Conservation (phyloP, 2,329 filamentous ascomycete genomes). For the Lanzia echinophila region DNA sequence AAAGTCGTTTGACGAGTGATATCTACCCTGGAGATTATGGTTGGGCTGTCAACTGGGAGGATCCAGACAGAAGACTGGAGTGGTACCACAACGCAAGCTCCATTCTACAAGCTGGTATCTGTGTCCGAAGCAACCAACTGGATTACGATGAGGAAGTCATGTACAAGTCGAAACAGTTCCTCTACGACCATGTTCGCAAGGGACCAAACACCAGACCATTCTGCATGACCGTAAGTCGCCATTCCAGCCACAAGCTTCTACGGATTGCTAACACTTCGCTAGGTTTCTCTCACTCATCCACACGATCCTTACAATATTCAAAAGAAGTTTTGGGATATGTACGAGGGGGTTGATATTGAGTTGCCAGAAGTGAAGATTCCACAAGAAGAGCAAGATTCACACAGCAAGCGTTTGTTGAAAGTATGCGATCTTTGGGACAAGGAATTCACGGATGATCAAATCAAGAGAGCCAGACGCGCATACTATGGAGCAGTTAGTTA, state of each 20-base stretch:
- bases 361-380: slow-evolving; percentile 72
- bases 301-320: slow-evolving; percentile 95
- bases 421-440: slow-evolving; percentile 83
- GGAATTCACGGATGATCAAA: slow-evolving; percentile 76
- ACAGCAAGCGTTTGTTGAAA: slow-evolving; percentile 80
- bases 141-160: slow-evolving; percentile 97
- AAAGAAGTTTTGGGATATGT: slow-evolving; percentile 86
- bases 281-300: slow-evolving; percentile 80
- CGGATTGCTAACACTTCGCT: neutral
- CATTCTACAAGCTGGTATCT: slow-evolving; percentile 81
- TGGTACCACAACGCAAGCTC: slow-evolving; percentile 97
- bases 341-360: slow-evolving; percentile 81
- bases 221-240: slow-evolving; percentile 56
- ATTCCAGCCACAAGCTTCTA: neutral
- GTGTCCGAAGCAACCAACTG: slow-evolving; percentile 86
- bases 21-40: slow-evolving; percentile 94
- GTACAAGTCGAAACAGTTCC: slow-evolving; percentile 70
- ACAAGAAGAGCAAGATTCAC: slow-evolving; percentile 75
- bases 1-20: slow-evolving; percentile 86
- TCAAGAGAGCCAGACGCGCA: slow-evolving; percentile 76
- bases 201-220: slow-evolving; percentile 70
- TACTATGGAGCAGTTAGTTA: slow-evolving; percentile 94
- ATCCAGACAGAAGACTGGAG: slow-evolving; percentile 76
- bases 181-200: slow-evolving; percentile 85
- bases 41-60: slow-evolving; percentile 94